Percentiles rank a stretch among this genome's conserved stretches.
phyloP scores from a whole-genome alignment of 2,329 filamentous ascomycete genomes.

The Aspergillus fischeri region DNA sequence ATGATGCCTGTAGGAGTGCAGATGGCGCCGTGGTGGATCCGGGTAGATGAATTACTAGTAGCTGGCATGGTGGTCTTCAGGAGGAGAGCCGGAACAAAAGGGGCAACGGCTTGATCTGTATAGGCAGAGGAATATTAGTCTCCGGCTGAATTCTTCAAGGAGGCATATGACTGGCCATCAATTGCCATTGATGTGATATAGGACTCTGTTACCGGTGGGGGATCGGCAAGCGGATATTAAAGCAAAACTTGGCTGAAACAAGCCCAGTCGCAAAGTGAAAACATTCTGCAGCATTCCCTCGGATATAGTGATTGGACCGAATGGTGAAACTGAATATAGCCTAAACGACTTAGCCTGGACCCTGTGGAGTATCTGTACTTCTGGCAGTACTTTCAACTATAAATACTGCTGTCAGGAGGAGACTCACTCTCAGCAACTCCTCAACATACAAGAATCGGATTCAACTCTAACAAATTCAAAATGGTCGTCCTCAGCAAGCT shows the following conservation, averaged over 20 bases:
- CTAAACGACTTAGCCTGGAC: background rate
- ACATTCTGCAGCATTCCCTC: background rate
- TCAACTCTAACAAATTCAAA: background rate
- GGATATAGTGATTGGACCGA: background rate
- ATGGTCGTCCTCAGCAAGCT: slow-evolving; percentile 10
- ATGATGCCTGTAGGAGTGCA: slow-evolving; percentile 8
- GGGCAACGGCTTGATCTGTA: background rate
- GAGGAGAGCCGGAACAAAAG: background rate
- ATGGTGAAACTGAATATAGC: background rate
- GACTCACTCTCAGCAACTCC: background rate
- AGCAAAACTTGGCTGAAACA: background rate
- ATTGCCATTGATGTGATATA: background rate
- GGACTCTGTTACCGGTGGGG: background rate
- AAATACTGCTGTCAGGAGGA: background rate
- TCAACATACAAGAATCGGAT: background rate
- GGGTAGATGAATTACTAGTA: slow-evolving; percentile 11
- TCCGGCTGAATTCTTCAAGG: background rate
- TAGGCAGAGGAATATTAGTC: background rate
- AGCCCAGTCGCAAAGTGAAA: background rate
- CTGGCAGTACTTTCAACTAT: background rate
- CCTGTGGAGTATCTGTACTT: background rate
- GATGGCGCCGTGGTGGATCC: slow-evolving; percentile 15
- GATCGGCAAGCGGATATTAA: background rate
- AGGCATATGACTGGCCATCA: background rate
- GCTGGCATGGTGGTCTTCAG: background rate